Evolutionary conservation across 2,329 filamentous ascomycete species (phyloP), one percentile per base, ranked within the genome.

Genomic region (Thermothelomyces thermophilus): DNA sequence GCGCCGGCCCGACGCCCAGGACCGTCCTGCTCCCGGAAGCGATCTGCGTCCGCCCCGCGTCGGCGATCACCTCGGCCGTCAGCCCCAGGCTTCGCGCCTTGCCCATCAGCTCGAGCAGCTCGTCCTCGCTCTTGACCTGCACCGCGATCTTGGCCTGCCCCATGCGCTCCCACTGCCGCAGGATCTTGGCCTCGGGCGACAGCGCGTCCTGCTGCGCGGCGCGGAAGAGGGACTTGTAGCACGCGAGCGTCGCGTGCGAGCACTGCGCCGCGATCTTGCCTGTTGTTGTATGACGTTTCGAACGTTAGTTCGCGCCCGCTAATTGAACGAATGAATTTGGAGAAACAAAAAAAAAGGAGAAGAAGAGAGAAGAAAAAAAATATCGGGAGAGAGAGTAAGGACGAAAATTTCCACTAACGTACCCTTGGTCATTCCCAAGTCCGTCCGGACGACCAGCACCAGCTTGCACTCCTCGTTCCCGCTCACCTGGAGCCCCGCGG

Each of bases 361-460:
- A 31, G 37, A 17, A 26, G 30, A 24, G 22, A 16, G 19, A 10
- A n/a, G 30, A 26, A 11, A 3, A n/a, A n/a, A n/a, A n/a, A n/a
- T n/a, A n/a, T n/a, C n/a, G n/a, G n/a, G n/a, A n/a, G n/a, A n/a
- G n/a, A n/a, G n/a, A n/a, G n/a, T n/a, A n/a, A n/a, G n/a, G n/a
- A n/a, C n/a, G n/a, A n/a, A n/a, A n/a, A n/a, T n/a, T n/a, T n/a
- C n/a, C n/a, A n/a, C n/a, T 8, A n/a, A 66, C 74, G 36, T 73
- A 93, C 91, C 91, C 72, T 95, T 97, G 9, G 87, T 93, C 93
- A 98, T 98, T 61, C 91, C 91, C 62, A 98, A 70, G 71, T 98
- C 93, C 16, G 89, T 95, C 64, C 93, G 75, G 48, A 97, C 91
- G 3, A 95, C 88, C 30, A 98, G 73, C 13, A 96, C 88, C 51